phyloP scores from a whole-genome alignment of 148 eudicot genomes.

The Vaccinium corymbosum region DNA sequence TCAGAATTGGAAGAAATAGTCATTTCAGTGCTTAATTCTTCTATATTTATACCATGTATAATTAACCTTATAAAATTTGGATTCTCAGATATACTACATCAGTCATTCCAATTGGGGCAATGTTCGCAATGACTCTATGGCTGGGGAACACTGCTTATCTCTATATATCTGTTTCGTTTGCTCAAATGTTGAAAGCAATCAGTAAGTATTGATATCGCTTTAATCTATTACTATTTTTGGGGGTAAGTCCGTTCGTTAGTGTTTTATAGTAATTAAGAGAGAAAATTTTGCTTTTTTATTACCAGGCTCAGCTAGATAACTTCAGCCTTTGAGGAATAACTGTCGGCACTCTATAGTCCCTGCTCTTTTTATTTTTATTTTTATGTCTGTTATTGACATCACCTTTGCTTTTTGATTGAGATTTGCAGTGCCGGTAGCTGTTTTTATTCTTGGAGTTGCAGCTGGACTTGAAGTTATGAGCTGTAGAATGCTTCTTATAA shows the following conservation, averaged over 20 bases:
- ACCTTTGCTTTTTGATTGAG: constrained; percentile 19
- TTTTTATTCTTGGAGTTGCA: constrained; percentile 88
- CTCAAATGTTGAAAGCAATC: constrained; percentile 98
- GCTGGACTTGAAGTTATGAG: constrained; percentile 97
- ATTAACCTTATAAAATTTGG: constrained; percentile 10
- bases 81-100: constrained; percentile 72
- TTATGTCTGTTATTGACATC: constrained; percentile 18
- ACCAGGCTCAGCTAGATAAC: background rate
- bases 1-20: background rate
- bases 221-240: background rate
- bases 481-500: constrained; percentile 89
- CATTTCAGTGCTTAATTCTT: background rate
- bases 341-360: background rate
- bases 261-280: background rate
- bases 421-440: constrained; percentile 95
- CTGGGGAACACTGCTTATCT: constrained; percentile 97
- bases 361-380: background rate
- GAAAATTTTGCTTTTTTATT: background rate
- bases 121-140: constrained; percentile 99
- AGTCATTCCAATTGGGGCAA: constrained; percentile 94
- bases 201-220: constrained; percentile 54
- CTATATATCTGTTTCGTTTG: constrained; percentile 96
- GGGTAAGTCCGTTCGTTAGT: background rate
- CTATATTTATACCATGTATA: constrained; percentile 1
- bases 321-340: background rate